Conservation (phyloP, 768 basidiomycete genomes). For the Russula emetica region DNA sequence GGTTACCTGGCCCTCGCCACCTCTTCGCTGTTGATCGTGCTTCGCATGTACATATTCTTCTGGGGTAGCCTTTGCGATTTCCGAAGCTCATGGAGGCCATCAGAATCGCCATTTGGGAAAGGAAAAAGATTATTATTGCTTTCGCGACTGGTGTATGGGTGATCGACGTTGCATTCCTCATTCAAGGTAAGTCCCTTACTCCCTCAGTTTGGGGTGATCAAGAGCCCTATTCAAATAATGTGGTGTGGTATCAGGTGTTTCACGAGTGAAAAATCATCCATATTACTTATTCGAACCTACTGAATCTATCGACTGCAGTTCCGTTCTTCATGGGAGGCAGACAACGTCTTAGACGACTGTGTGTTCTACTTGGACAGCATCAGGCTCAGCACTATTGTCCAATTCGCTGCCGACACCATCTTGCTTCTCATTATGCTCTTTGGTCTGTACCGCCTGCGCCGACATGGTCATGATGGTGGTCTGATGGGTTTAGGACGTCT, state of each 20-base stretch:
- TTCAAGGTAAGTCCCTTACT: not conserved
- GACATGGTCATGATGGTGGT: too few species aligned
- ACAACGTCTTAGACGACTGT: not conserved
- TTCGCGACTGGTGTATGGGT: not conserved
- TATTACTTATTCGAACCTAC: not conserved
- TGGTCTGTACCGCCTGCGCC: not conserved
- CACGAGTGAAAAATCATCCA: too few species aligned
- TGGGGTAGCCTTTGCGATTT: too few species aligned
- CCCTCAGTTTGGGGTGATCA: too few species aligned
- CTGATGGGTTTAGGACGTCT: not conserved
- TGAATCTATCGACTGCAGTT: not conserved
- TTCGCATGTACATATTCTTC: constrained; percentile 12
- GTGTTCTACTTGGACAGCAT: not conserved
- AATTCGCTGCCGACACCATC: not conserved
- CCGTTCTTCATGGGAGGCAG: not conserved
- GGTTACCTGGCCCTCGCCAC: not conserved
- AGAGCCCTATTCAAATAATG: too few species aligned
- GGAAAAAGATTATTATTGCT: not conserved
- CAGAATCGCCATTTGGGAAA: constrained; percentile 3
- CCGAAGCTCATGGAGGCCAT: not conserved
- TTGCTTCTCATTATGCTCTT: not conserved
- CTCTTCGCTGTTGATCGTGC: constrained; percentile 5
- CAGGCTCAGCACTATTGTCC: not conserved
- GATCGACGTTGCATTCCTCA: not conserved
- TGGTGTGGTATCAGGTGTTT: not conserved